Evolutionary conservation across 176 grass and related monocot species (phyloP).

Genomic region (Triticum turgidum): DNA sequence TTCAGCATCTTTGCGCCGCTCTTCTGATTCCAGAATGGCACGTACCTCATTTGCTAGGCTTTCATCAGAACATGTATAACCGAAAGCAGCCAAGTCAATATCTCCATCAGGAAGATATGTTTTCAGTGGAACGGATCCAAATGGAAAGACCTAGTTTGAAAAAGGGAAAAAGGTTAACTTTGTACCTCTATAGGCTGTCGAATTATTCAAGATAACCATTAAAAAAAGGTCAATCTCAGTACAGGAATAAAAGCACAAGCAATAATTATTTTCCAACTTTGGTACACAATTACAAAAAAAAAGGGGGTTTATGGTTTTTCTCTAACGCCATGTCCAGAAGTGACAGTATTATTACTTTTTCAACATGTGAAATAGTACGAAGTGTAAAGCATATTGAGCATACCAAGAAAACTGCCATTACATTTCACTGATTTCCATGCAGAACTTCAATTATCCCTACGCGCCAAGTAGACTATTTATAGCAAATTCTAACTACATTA

Average conservation of each 20-base stretch:
- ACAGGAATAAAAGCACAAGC: background rate
- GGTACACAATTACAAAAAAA: background rate
- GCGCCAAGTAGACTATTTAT: background rate
- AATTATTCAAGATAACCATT: background rate
- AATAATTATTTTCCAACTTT: background rate
- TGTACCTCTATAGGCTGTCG: background rate
- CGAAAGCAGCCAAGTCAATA: slow-evolving; percentile 71
- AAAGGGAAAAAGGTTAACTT: slow-evolving; percentile 12
- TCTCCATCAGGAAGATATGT: slow-evolving; percentile 98
- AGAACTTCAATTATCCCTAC: background rate
- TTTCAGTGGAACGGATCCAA: slow-evolving; percentile 86
- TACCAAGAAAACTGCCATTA: background rate
- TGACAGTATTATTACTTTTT: background rate
- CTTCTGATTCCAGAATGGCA: slow-evolving; percentile 62
- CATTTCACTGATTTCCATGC: background rate
- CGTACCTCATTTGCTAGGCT: slow-evolving; percentile 57
- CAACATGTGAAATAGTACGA: background rate
- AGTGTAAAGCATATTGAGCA: background rate
- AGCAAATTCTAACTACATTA: background rate
- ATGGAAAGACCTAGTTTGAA: slow-evolving; percentile 58
- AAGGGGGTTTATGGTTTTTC: background rate
- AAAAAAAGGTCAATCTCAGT: background rate
- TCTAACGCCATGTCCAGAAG: background rate
- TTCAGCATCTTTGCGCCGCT: slow-evolving; percentile 48
- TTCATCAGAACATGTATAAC: slow-evolving; percentile 53